Evolutionary conservation across 208 protist genomes (phyloP).

Genomic region (Acanthamoeba lenticulata): DNA sequence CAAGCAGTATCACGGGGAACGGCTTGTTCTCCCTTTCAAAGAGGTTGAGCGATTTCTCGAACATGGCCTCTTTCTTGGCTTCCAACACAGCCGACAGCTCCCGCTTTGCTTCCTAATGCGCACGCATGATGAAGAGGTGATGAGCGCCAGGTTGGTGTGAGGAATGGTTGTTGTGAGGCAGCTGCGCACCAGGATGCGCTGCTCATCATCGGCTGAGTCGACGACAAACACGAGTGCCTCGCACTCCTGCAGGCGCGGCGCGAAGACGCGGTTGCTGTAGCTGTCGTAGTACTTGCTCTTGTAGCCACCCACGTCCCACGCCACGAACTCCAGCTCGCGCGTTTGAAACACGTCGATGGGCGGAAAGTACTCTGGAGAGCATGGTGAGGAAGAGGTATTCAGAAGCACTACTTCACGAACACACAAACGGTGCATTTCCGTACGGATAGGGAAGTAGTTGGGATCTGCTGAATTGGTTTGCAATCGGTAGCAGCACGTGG

Average conservation of each 20-base stretch:
- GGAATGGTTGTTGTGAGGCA: neutral
- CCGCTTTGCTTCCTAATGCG: constrained; percentile 6
- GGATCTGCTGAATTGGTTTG: neutral
- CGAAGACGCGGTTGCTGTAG: constrained; percentile 6
- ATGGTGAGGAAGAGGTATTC: too few relatives aligned
- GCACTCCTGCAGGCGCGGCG: neutral
- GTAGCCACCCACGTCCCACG: constrained; percentile 51
- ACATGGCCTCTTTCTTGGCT: constrained; percentile 16
- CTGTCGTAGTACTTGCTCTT: constrained; percentile 4
- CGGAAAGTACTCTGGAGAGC: neutral
- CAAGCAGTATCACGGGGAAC: constrained; percentile 7
- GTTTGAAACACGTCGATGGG: constrained; percentile 24
- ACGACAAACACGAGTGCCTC: constrained; percentile 40
- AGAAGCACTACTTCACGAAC: neutral
- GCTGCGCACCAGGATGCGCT: neutral
- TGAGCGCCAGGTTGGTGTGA: neutral
- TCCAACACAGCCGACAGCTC: neutral
- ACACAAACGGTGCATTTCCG: neutral
- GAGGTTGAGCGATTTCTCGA: constrained; percentile 2
- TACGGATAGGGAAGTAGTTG: constrained; percentile 24
- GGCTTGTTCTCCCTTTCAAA: neutral
- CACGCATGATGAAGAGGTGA: neutral
- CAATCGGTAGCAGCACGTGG: constrained; percentile 23
- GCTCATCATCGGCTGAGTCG: neutral
- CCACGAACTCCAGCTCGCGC: neutral